Percentiles rank a stretch among this genome's conserved stretches.
Conservation (phyloP, 2,329 filamentous ascomycete genomes). For the Penicillium sp. region DNA sequence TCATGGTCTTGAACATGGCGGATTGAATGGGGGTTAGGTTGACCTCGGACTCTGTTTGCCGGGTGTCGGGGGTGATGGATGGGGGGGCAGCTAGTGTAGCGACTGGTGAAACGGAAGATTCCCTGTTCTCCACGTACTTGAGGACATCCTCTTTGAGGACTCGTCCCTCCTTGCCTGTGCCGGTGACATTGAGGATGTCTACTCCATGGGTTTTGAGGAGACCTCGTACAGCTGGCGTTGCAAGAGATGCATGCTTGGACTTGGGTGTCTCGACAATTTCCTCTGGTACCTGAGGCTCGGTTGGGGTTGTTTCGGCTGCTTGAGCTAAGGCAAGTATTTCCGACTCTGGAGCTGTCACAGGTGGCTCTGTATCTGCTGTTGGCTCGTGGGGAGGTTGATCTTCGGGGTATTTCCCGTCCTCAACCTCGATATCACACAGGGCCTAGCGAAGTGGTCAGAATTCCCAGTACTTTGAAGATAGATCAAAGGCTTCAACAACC, state of each 20-base stretch:
- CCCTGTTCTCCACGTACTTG: conserved; percentile 55
- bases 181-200: conserved; percentile 74
- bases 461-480: neutral
- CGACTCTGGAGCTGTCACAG: conserved; percentile 21
- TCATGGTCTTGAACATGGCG: conserved; percentile 99
- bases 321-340: conserved; percentile 13
- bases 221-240: conserved; percentile 90
- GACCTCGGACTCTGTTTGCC: conserved; percentile 68
- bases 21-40: conserved; percentile 76
- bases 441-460: conserved; percentile 54
- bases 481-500: neutral
- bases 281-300: conserved; percentile 10
- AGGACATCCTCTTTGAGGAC: conserved; percentile 92
- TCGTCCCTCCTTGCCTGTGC: conserved; percentile 86
- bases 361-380: conserved; percentile 31
- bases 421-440: conserved; percentile 91
- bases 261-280: conserved; percentile 17
- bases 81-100: conserved; percentile 28
- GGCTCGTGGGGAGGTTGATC: conserved; percentile 46
- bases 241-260: conserved; percentile 72
- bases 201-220: conserved; percentile 78
- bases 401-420: conserved; percentile 70
- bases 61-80: conserved; percentile 41
- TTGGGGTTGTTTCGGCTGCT: conserved; percentile 20
- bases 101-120: conserved; percentile 51